A percentile compares a stretch with the other conserved stretches of the same genome.
phyloP scores from a whole-genome alignment of 306 rosid species.

The Neltuma alba region DNA sequence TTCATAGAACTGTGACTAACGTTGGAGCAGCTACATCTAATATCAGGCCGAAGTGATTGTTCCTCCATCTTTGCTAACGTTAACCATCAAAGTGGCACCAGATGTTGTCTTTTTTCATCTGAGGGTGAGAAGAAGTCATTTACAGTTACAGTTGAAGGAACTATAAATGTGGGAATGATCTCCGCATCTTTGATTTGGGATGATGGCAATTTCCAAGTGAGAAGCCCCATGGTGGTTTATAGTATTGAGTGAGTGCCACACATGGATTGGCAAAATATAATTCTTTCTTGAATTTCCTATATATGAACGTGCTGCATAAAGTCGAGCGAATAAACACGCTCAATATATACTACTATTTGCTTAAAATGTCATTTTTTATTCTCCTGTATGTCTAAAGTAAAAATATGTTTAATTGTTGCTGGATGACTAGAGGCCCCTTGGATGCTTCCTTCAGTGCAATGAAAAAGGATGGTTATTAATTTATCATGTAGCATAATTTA shows the following conservation, averaged over 20 bases:
- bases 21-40: background rate
- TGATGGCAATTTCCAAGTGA: constrained; percentile 23
- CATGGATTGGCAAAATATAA: background rate
- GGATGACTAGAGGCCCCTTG: too few species aligned
- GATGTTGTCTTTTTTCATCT: background rate
- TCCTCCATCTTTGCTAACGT: background rate
- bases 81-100: constrained; percentile 18
- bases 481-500: too few species aligned
- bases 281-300: background rate
- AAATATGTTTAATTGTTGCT: too few species aligned
- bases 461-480: too few species aligned
- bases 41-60: background rate
- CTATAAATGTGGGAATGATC: background rate
- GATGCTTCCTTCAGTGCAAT: too few species aligned
- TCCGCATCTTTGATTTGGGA: constrained; percentile 30
- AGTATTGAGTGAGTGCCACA: background rate
- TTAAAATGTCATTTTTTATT: background rate
- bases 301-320: background rate
- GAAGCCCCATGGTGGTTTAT: constrained; percentile 24
- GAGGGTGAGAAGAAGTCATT: background rate
- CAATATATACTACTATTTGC: too few species aligned
- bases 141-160: constrained; percentile 8
- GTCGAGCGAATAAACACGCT: too few species aligned
- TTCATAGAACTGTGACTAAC: background rate
- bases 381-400: too few species aligned